A percentile compares a stretch with the other conserved stretches of the same genome.
phyloP scores from a whole-genome alignment of 2,329 filamentous ascomycete genomes.

The Diaporthe vexans region DNA sequence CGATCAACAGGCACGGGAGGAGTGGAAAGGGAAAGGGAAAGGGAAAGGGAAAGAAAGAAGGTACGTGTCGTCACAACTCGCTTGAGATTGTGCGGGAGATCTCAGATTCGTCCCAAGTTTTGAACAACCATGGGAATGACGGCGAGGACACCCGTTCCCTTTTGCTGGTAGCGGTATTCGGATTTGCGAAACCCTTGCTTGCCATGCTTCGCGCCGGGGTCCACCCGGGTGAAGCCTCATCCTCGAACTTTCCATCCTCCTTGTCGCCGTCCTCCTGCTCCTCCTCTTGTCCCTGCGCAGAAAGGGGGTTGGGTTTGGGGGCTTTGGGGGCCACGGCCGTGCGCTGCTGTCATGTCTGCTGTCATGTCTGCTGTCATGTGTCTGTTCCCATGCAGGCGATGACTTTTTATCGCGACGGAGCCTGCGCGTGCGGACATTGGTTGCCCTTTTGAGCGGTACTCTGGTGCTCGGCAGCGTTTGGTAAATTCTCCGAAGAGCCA shows the following conservation, averaged over 20 bases:
- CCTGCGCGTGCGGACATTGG: slow-evolving; percentile 25
- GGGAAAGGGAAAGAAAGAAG: slow-evolving; percentile 2
- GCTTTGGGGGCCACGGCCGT: neutral
- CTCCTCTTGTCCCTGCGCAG: neutral
- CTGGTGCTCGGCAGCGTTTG: slow-evolving; percentile 19
- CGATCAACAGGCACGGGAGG: slow-evolving; percentile 32
- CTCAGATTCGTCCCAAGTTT: slow-evolving; percentile 17
- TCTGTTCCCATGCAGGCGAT: slow-evolving; percentile 4
- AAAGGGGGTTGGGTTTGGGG: slow-evolving; percentile 16
- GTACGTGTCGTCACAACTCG: slow-evolving; percentile 28
- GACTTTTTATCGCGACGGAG: neutral
- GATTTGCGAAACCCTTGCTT: neutral
- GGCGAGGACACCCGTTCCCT: slow-evolving; percentile 16
- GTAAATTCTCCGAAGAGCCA: slow-evolving; percentile 10
- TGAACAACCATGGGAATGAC: neutral
- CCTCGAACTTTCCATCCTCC: slow-evolving; percentile 1
- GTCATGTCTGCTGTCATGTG: neutral
- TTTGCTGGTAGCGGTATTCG: neutral
- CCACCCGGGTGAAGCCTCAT: slow-evolving; percentile 18
- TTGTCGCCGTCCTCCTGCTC: neutral
- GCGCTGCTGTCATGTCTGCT: neutral
- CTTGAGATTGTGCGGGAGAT: slow-evolving; percentile 29
- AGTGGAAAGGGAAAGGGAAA: slow-evolving; percentile 4
- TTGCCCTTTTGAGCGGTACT: slow-evolving; percentile 25
- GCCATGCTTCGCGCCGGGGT: neutral